Evolutionary conservation across 768 basidiomycete genomes (phyloP).

Genomic region (Termitomyces sp.): DNA sequence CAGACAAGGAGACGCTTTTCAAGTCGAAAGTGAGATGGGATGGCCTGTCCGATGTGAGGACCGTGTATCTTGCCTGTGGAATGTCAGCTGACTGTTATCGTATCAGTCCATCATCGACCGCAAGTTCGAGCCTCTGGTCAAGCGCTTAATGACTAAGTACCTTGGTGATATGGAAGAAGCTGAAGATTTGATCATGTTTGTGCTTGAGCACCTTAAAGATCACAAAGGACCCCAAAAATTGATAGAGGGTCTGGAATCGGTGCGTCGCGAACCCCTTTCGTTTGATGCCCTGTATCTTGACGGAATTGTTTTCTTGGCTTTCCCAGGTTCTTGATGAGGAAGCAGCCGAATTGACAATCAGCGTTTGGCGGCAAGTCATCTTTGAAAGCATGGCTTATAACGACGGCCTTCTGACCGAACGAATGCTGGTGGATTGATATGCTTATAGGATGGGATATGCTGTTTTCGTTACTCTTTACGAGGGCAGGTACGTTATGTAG

Average conservation of each 20-base stretch:
- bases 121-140: slow-evolving; percentile 82
- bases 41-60: slow-evolving; percentile 77
- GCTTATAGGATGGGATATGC: slow-evolving; percentile 14
- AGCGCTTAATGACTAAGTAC: slow-evolving; percentile 78
- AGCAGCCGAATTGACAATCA: slow-evolving; percentile 68
- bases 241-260: slow-evolving; percentile 86
- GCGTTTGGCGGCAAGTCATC: slow-evolving; percentile 87
- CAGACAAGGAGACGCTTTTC: slow-evolving; percentile 73
- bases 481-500: slow-evolving; percentile 60
- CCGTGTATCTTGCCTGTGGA: background rate
- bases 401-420: slow-evolving; percentile 83
- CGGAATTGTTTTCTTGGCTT: slow-evolving; percentile 1
- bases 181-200: slow-evolving; percentile 91
- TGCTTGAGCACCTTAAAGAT: slow-evolving; percentile 87
- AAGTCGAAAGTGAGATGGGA: slow-evolving; percentile 90
- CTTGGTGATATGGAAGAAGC: slow-evolving; percentile 85
- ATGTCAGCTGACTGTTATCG: slow-evolving; percentile 11
- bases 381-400: slow-evolving; percentile 94
- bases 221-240: slow-evolving; percentile 82
- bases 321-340: slow-evolving; percentile 88
- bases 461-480: slow-evolving; percentile 23
- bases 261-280: slow-evolving; percentile 35
- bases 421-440: slow-evolving; percentile 68
- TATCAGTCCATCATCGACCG: slow-evolving; percentile 72
- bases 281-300: background rate